A percentile compares a stretch with the other conserved stretches of the same genome.
phyloP scores from a whole-genome alignment of 2,329 filamentous ascomycete genomes.

The Remersonia thermophila region DNA sequence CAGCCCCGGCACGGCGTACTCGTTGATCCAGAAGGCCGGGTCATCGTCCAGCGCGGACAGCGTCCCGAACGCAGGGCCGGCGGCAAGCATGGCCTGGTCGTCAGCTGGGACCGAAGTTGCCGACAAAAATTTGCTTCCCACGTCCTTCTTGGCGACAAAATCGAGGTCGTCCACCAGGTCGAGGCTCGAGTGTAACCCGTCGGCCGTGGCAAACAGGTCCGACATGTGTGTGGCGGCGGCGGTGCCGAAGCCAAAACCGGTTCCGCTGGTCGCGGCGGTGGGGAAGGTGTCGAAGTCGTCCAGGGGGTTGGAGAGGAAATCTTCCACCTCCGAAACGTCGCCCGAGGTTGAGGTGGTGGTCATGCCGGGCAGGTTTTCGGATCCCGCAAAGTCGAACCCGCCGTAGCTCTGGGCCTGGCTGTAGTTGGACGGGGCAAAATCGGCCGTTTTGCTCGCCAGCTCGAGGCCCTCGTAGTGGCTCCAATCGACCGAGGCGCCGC shows the following conservation, averaged over 20 bases:
- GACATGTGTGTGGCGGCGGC: constrained; percentile 29
- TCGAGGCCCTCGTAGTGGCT: constrained; percentile 40
- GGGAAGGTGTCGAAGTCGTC: constrained; percentile 28
- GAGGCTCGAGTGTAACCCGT: constrained; percentile 33
- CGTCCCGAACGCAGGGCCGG: constrained; percentile 12
- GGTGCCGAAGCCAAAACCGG: constrained; percentile 34
- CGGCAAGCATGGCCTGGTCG: constrained; percentile 34
- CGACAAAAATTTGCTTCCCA: no score
- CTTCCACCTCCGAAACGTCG: constrained; percentile 55
- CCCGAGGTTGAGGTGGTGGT: constrained; percentile 54
- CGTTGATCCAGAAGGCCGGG: constrained; percentile 36
- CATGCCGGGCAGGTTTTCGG: constrained; percentile 42
- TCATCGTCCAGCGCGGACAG: constrained; percentile 32
- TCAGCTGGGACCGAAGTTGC: constrained; percentile 27
- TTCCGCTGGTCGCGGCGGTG: constrained; percentile 27
- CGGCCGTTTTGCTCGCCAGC: constrained; percentile 32
- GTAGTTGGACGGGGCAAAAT: constrained; percentile 41
- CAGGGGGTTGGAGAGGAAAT: constrained; percentile 34
- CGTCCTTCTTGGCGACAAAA: constrained; percentile 31
- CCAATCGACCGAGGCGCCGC: constrained; percentile 43
- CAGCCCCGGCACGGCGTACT: constrained; percentile 28
- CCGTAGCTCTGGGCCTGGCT: constrained; percentile 43
- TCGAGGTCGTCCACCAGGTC: constrained; percentile 42
- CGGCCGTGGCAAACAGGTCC: constrained; percentile 26
- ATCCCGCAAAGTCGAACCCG: constrained; percentile 41